Conservation (phyloP, 1,139 yeast species). For the Nakaseomyces bracarensis region DNA sequence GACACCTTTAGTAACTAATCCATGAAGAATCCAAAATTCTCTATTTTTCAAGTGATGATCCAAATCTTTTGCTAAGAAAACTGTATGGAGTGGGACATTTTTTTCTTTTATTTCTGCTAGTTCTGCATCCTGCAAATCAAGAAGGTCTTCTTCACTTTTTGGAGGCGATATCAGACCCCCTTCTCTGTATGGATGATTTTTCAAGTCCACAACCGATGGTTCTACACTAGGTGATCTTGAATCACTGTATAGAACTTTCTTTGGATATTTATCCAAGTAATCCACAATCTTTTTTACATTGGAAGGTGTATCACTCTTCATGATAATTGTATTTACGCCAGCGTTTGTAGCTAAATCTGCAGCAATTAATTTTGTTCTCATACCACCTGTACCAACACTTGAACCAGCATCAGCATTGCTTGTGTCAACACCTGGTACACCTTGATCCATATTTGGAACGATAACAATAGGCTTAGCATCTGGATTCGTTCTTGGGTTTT, state of each 20-base stretch:
- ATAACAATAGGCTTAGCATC: conserved; percentile 69
- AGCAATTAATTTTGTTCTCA: conserved; percentile 91
- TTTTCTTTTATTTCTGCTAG: conserved; percentile 21
- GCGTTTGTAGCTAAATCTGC: conserved; percentile 90
- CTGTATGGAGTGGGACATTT: conserved; percentile 72
- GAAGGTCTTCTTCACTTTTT: conserved; percentile 30
- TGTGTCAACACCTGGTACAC: conserved; percentile 57
- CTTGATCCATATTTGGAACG: conserved; percentile 52
- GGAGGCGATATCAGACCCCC: conserved; percentile 2
- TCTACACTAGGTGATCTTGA: neutral
- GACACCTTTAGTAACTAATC: conserved; percentile 69
- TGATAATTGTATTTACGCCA: conserved; percentile 81
- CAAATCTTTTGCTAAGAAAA: conserved; percentile 63
- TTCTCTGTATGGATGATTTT: conserved; percentile 1
- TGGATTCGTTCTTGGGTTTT: conserved; percentile 77
- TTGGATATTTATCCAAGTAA: conserved; percentile 37
- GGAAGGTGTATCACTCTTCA: conserved; percentile 68
- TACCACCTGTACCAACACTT: conserved; percentile 91
- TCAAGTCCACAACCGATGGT: neutral
- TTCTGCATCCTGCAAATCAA: conserved; percentile 37
- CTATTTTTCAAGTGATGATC: conserved; percentile 60
- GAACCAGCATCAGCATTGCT: conserved; percentile 61
- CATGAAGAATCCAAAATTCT: conserved; percentile 86
- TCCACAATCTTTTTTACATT: conserved; percentile 65
- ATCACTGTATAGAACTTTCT: conserved; percentile 1